A percentile compares a stretch with the other conserved stretches of the same genome.
These are phyloP conservation scores for Aspergillus fumigatus DNA, from an alignment of 2,329 filamentous ascomycete genomes.

Conservation along the genomic window DNA sequence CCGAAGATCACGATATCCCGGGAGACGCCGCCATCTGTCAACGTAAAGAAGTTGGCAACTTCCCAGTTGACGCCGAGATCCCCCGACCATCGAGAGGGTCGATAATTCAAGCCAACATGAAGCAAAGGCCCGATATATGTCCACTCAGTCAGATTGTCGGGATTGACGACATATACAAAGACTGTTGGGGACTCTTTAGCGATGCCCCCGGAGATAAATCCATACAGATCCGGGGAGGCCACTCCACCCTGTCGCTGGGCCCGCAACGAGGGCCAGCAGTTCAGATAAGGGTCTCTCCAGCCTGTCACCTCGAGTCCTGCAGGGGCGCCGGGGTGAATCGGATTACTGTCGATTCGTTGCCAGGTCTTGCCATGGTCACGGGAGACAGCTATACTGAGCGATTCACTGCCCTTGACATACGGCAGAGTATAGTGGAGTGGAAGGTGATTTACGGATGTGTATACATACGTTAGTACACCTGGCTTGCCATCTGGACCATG, in stretches of 20 bases:
- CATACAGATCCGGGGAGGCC: slow-evolving; percentile 34
- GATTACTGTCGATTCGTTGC: slow-evolving; percentile 33
- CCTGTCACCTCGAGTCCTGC: slow-evolving; percentile 33
- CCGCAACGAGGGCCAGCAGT: slow-evolving; percentile 24
- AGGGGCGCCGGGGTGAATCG: slow-evolving; percentile 35
- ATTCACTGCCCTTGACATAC: slow-evolving; percentile 34
- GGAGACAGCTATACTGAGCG: slow-evolving; percentile 37
- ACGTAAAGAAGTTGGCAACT: slow-evolving; percentile 22
- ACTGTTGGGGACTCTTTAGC: slow-evolving; percentile 39
- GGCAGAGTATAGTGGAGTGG: slow-evolving; percentile 40
- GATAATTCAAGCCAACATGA: slow-evolving; percentile 37
- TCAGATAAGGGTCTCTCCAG: slow-evolving; percentile 41
- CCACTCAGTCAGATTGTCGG: slow-evolving; percentile 42
- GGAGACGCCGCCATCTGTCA: slow-evolving; percentile 29
- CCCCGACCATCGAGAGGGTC: slow-evolving; percentile 44
- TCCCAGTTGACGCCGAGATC: slow-evolving; percentile 48
- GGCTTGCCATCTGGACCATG: slow-evolving; percentile 19
- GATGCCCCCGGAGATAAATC: slow-evolving; percentile 48
- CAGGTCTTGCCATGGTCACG: slow-evolving; percentile 36
- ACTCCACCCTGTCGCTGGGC: slow-evolving; percentile 2
- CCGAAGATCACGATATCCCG: slow-evolving; percentile 45
- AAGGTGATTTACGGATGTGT: slow-evolving; percentile 38
- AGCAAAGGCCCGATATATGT: slow-evolving; percentile 42
- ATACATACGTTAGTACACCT: slow-evolving; percentile 33
- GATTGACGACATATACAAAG: slow-evolving; percentile 45